Evolutionary conservation across 345 rosid genomes (phyloP).

Genomic region (Heritiera fomes): DNA sequence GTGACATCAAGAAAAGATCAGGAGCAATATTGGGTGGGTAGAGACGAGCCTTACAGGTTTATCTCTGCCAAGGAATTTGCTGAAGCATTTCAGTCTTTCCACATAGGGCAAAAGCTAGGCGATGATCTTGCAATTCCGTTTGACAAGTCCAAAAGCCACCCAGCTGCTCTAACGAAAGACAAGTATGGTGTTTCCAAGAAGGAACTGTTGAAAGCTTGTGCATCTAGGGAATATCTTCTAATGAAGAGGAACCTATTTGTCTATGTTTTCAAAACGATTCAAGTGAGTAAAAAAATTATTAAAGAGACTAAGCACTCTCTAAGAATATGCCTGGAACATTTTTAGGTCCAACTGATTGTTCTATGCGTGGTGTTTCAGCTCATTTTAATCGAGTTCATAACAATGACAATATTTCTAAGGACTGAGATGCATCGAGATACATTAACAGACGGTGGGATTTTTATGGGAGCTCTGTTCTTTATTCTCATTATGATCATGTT

Average conservation of each 20-base stretch:
- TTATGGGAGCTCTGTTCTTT: constrained; percentile 71
- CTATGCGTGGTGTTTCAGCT: constrained; percentile 45
- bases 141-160: constrained; percentile 74
- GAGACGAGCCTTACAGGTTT: constrained; percentile 59
- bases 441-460: constrained; percentile 58
- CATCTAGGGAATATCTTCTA: constrained; percentile 68
- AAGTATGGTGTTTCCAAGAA: constrained; percentile 63
- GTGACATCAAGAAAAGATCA: constrained; percentile 49
- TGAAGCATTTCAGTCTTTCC: constrained; percentile 68
- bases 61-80: constrained; percentile 59
- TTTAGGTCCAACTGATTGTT: not conserved
- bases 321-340: not conserved
- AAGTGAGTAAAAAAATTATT: constrained; percentile 29
- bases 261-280: constrained; percentile 60
- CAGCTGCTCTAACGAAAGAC: constrained; percentile 66
- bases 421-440: constrained; percentile 73
- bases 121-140: constrained; percentile 68
- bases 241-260: constrained; percentile 91
- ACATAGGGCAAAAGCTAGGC: constrained; percentile 58
- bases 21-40: constrained; percentile 71
- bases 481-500: constrained; percentile 52
- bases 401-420: constrained; percentile 65
- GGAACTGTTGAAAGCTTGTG: constrained; percentile 70
- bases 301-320: not conserved
- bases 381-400: constrained; percentile 44